A percentile compares a stretch with the other conserved stretches of the same genome.
Conservation (phyloP, 306 rosid species). For the Prinsepia uniflora region DNA sequence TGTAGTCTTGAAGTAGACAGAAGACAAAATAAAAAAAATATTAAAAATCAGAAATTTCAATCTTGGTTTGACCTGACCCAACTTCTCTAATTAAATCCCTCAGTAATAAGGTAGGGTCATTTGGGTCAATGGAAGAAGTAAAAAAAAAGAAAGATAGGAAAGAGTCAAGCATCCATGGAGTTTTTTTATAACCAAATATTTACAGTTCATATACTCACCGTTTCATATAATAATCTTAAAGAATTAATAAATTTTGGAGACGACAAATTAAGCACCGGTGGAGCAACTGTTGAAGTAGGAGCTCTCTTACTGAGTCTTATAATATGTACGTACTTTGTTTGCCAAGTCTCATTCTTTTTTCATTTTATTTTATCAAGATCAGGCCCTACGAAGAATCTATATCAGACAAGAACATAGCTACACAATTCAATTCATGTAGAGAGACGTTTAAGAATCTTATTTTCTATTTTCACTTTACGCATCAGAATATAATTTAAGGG, state of each 20-base stretch:
- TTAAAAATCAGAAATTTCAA: conserved; percentile 19
- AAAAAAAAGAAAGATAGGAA: conserved; percentile 23
- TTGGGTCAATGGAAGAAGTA: conserved; percentile 8
- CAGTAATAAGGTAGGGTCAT: conserved; percentile 10
- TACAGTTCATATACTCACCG: conserved; percentile 29
- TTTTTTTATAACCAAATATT: not conserved
- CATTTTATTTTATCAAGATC: not conserved
- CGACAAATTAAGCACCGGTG: not conserved
- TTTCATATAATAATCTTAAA: not conserved
- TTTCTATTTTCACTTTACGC: no score
- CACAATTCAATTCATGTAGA: not conserved
- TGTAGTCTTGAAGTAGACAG: not conserved
- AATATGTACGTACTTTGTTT: not conserved
- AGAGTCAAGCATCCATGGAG: conserved; percentile 25
- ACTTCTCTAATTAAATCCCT: conserved; percentile 14
- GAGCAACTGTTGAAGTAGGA: conserved; percentile 10
- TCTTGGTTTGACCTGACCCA: conserved; percentile 24
- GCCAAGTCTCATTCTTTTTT: conserved; percentile 32
- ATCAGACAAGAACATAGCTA: not conserved
- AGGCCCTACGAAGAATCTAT: not conserved
- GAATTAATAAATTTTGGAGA: not conserved
- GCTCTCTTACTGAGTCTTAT: conserved; percentile 24
- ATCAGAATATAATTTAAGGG: no score
- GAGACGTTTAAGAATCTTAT: no score
- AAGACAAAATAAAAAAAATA: no score